Percentiles rank a stretch among this genome's conserved stretches.
These are phyloP conservation scores for Orbilia brochopaga DNA, from an alignment of 2,329 filamentous ascomycete species.

Conservation along the genomic window DNA sequence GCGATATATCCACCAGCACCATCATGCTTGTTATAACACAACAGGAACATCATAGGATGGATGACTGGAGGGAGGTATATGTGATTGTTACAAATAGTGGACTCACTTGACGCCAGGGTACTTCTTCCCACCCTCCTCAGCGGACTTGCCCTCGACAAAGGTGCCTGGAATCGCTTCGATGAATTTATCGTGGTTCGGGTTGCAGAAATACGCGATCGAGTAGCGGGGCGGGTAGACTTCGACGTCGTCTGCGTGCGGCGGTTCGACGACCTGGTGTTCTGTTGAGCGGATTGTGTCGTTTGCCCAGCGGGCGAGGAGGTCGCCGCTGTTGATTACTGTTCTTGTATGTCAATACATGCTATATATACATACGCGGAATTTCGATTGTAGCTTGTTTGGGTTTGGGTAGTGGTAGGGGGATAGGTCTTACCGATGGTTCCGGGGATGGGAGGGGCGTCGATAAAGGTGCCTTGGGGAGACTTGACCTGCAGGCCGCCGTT, in stretches of 20 bases:
- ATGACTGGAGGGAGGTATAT: neutral
- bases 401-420: too few species aligned
- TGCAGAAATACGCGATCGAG: constrained; percentile 91
- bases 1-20: too few species aligned
- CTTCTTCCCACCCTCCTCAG: constrained; percentile 71
- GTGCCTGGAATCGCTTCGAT: constrained; percentile 86
- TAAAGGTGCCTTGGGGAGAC: constrained; percentile 76
- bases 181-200: constrained; percentile 75
- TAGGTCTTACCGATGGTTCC: constrained; percentile 65
- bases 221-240: constrained; percentile 75
- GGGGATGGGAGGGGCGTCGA: constrained; percentile 81
- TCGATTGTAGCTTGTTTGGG: too few species aligned
- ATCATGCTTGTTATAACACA: too few species aligned
- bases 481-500: constrained; percentile 66
- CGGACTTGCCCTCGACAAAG: constrained; percentile 60
- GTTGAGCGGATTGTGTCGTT: constrained; percentile 92
- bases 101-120: constrained; percentile 71
- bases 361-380: too few species aligned
- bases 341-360: too few species aligned
- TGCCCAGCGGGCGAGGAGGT: constrained; percentile 83
- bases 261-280: constrained; percentile 86
- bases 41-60: too few species aligned
- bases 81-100: neutral
- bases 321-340: constrained; percentile 81
- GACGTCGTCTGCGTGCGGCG: constrained; percentile 65